A percentile compares a stretch with the other conserved stretches of the same genome.
phyloP scores from a whole-genome alignment of 2,329 filamentous ascomycete species.

The Penicillium sp. region DNA sequence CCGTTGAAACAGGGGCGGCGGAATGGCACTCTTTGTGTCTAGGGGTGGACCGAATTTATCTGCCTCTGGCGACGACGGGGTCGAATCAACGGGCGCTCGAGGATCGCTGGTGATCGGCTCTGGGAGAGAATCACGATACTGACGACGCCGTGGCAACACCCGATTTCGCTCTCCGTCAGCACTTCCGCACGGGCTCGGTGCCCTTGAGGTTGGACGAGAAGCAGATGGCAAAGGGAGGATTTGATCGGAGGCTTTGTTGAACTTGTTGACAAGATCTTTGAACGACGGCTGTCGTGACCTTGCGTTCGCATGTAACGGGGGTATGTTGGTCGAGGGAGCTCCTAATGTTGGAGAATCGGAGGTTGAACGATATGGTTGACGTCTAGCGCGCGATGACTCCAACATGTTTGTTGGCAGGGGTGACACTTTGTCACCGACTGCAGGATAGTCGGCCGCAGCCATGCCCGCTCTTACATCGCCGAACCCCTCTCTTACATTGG shows the following conservation, averaged over 20 bases:
- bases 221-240: constrained; percentile 42
- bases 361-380: constrained; percentile 30
- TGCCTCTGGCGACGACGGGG: constrained; percentile 7
- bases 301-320: constrained; percentile 9
- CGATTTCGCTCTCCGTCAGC: constrained; percentile 29
- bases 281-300: constrained; percentile 63
- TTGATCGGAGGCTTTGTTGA: constrained; percentile 62
- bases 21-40: constrained; percentile 5
- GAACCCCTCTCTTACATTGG: constrained; percentile 24
- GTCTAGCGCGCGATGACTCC: constrained; percentile 21
- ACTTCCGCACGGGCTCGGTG: constrained; percentile 35
- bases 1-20: constrained; percentile 20
- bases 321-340: constrained; percentile 15
- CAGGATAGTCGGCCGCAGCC: constrained; percentile 17
- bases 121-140: constrained; percentile 19
- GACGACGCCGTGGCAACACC: constrained; percentile 25
- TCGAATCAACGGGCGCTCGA: constrained; percentile 17
- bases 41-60: neutral
- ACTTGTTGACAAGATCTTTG: constrained; percentile 74
- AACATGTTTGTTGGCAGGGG: constrained; percentile 28
- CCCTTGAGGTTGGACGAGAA: constrained; percentile 32
- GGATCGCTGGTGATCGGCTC: constrained; percentile 12
- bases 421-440: constrained; percentile 20
- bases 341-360: constrained; percentile 30
- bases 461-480: constrained; percentile 20